phyloP scores from a whole-genome alignment of 1,139 yeast genomes.

The Magnusiomyces tetraspermus region DNA sequence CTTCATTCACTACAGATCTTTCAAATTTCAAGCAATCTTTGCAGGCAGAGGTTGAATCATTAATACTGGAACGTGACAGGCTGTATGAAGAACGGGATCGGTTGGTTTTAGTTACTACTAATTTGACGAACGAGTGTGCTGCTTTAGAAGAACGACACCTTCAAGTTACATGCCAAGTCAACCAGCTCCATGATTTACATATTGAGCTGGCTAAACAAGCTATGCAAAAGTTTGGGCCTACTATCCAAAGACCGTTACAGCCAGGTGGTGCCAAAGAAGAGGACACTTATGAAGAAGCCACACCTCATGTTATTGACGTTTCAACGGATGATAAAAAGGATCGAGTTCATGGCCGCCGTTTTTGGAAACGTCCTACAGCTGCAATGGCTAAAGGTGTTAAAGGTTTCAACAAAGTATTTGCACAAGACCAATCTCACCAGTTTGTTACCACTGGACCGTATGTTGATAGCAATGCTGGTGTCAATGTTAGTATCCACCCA shows the following conservation, averaged over 20 bases:
- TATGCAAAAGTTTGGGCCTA: slow-evolving; percentile 2
- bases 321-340: slow-evolving; percentile 23
- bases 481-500: too few relatives aligned
- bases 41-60: slow-evolving; percentile 28
- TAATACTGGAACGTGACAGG: slow-evolving; percentile 28
- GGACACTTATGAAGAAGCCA: background rate
- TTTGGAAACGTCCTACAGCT: slow-evolving; percentile 34
- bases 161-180: slow-evolving; percentile 22
- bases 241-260: background rate
- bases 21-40: slow-evolving; percentile 23
- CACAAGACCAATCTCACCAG: slow-evolving; percentile 18
- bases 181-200: slow-evolving; percentile 33
- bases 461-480: slow-evolving; percentile 6
- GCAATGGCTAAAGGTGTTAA: slow-evolving; percentile 30
- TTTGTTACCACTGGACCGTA: slow-evolving; percentile 9
- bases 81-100: slow-evolving; percentile 23
- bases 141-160: slow-evolving; percentile 29
- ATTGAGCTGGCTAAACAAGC: slow-evolving; percentile 24
- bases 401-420: slow-evolving; percentile 32
- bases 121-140: slow-evolving; percentile 24
- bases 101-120: slow-evolving; percentile 14
- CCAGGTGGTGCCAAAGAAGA: background rate
- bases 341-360: slow-evolving; percentile 23
- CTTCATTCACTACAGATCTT: slow-evolving; percentile 24
- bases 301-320: slow-evolving; percentile 18